Evolutionary conservation across 768 basidiomycete genomes (phyloP).

Genomic region (Auricularia heimuer): DNA sequence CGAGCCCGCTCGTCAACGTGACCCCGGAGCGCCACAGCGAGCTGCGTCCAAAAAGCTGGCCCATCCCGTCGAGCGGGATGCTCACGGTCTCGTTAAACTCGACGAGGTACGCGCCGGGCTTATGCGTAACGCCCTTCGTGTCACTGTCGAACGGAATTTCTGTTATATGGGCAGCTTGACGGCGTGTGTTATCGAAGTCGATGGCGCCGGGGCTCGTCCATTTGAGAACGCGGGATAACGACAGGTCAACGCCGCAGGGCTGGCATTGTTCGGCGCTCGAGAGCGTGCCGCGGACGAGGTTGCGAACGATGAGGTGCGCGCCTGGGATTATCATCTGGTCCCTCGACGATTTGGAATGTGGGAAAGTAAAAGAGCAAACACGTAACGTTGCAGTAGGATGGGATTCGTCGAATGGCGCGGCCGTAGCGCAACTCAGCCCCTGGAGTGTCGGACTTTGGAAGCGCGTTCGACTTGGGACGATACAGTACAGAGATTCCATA

Average conservation of each 20-base stretch:
- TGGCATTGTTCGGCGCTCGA: constrained; percentile 5
- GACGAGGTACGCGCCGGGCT: constrained; percentile 13
- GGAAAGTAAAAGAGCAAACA: no score
- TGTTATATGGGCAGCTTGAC: constrained; percentile 7
- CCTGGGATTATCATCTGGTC: not conserved
- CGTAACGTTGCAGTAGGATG: not conserved
- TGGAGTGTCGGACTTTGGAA: no score
- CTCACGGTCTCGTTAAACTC: constrained; percentile 15
- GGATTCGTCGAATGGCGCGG: no score
- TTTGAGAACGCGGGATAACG: constrained; percentile 7
- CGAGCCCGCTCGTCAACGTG: constrained; percentile 9
- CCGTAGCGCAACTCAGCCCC: no score
- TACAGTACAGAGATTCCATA: no score
- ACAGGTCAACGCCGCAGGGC: constrained; percentile 12
- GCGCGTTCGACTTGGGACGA: no score
- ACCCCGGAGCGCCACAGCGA: constrained; percentile 15
- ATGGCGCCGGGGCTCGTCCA: constrained; percentile 11
- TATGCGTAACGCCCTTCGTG: constrained; percentile 5
- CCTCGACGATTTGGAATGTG: no score
- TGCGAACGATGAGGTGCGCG: not conserved
- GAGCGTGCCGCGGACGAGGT: not conserved
- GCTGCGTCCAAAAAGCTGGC: constrained; percentile 12
- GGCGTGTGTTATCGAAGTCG: constrained; percentile 12
- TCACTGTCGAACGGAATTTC: constrained; percentile 8
- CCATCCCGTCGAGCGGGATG: constrained; percentile 12